Percentiles rank a stretch among this genome's conserved stretches.
These are phyloP conservation scores for Yamadazyma sp. DNA, from an alignment of 1,139 yeast species.

Conservation along the genomic window DNA sequence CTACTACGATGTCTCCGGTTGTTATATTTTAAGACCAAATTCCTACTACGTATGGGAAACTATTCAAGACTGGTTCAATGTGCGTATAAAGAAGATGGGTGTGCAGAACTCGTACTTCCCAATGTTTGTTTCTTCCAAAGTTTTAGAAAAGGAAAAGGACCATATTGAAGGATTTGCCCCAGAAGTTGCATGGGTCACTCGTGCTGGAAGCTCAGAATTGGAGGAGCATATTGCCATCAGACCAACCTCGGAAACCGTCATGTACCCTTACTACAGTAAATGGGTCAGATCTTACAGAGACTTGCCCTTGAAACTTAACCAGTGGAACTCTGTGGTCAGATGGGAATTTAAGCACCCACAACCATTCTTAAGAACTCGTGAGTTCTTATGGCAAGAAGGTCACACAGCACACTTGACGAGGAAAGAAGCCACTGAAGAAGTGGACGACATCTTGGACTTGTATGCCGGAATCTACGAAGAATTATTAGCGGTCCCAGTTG, in stretches of 20 bases:
- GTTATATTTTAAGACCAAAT: constrained; percentile 96
- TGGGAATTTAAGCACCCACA: constrained; percentile 99
- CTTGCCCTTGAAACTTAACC: constrained; percentile 92
- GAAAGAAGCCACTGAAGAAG: constrained; percentile 82
- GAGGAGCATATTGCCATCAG: constrained; percentile 99
- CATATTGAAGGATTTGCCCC: constrained; percentile 99
- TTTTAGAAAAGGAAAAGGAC: constrained; percentile 95
- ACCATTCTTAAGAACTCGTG: constrained; percentile 98
- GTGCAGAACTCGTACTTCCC: constrained; percentile 97
- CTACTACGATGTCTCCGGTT: constrained; percentile 97
- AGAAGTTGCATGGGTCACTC: constrained; percentile 99
- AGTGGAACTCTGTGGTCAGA: constrained; percentile 99
- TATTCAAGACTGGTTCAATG: constrained; percentile 86
- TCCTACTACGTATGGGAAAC: constrained; percentile 94
- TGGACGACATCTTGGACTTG: constrained; percentile 78
- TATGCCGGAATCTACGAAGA: constrained; percentile 86
- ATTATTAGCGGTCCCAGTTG: constrained; percentile 93
- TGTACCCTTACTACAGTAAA: constrained; percentile 99
- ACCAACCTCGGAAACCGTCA: constrained; percentile 99
- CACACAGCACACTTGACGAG: constrained; percentile 93
- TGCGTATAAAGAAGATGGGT: constrained; percentile 77
- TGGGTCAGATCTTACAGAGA: constrained; percentile 99
- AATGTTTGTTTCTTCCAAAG: constrained; percentile 92
- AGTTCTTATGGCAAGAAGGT: constrained; percentile 99
- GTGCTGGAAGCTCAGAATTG: constrained; percentile 89